phyloP scores from a whole-genome alignment of 331 rosid genomes.

The Malus hybrid region DNA sequence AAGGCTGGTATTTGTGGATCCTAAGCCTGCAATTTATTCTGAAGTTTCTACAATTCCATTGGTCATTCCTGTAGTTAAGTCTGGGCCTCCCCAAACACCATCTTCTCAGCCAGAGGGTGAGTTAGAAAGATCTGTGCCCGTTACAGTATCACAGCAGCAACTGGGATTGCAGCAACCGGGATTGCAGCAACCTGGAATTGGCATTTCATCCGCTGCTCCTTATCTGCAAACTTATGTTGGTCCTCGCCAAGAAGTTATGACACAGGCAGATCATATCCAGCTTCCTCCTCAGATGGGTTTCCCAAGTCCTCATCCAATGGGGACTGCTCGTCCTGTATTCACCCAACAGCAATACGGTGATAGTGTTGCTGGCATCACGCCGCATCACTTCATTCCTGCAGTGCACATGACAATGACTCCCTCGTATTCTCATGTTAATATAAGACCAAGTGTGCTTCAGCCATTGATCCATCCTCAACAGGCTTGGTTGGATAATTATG shows the following conservation, averaged over 20 bases:
- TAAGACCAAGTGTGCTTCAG: constrained; percentile 44
- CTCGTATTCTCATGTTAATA: constrained; percentile 40
- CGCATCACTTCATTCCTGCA: constrained; percentile 47
- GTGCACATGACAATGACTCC: constrained; percentile 45
- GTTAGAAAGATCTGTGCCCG: constrained; percentile 43
- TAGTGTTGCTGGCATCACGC: constrained; percentile 28
- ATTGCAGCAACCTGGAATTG: constrained; percentile 47
- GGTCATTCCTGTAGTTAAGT: constrained; percentile 26
- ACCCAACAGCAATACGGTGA: constrained; percentile 45
- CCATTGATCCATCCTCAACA: constrained; percentile 47
- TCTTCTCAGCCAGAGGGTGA: constrained; percentile 43
- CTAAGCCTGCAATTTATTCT: constrained; percentile 23
- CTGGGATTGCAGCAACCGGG: constrained; percentile 38
- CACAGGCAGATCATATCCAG: constrained; percentile 45
- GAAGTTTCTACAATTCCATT: constrained; percentile 33
- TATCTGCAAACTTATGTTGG: constrained; percentile 48
- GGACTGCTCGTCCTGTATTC: constrained; percentile 34
- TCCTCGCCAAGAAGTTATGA: constrained; percentile 44
- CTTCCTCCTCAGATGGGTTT: constrained; percentile 53
- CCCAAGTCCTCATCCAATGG: constrained; percentile 43
- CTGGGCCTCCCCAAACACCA: constrained; percentile 29
- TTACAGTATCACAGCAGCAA: constrained; percentile 30
- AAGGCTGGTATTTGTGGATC: constrained; percentile 33
- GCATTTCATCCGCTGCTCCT: constrained; percentile 33
- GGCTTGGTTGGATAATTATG: constrained; percentile 45